Conservation (phyloP, 139 green algal species). For the Bryopsis sp. region DNA sequence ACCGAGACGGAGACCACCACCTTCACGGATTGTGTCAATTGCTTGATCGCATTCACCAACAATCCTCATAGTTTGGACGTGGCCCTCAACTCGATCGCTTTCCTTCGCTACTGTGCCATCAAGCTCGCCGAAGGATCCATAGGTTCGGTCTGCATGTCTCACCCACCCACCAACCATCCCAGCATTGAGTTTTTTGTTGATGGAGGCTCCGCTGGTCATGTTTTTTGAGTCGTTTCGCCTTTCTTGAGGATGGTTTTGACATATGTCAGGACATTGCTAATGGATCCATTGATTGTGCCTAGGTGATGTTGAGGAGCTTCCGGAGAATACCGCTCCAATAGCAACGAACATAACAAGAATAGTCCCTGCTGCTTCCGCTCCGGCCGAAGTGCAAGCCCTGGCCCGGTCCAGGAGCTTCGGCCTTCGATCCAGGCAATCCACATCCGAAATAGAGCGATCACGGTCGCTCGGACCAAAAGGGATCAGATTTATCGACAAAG, state of each 20-base stretch:
- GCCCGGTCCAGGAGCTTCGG: neutral
- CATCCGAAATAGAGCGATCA: neutral
- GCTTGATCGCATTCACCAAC: slow-evolving; percentile 98
- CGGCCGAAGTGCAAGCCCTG: neutral
- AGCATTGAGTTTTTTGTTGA: too few species aligned
- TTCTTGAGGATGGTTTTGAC: too few species aligned
- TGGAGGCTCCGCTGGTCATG: too few species aligned
- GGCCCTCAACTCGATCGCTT: slow-evolving; percentile 91
- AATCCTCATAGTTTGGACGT: slow-evolving; percentile 89
- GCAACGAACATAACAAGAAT: neutral
- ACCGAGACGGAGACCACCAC: slow-evolving; percentile 95
- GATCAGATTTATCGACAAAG: slow-evolving; percentile 57
- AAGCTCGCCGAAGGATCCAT: slow-evolving; percentile 91
- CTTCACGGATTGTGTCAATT: slow-evolving; percentile 99
- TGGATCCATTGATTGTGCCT: too few species aligned
- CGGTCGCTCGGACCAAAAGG: slow-evolving; percentile 5
- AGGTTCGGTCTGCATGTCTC: slow-evolving; percentile 48
- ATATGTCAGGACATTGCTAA: too few species aligned
- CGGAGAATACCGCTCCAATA: neutral
- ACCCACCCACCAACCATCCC: too few species aligned
- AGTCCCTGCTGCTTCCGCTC: neutral
- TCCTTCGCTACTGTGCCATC: slow-evolving; percentile 94
- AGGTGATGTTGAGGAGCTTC: slow-evolving; percentile 18
- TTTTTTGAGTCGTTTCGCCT: too few species aligned
- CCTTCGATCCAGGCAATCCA: neutral